Evolutionary conservation across 371 early-diverging fungal genomes (phyloP).

Genomic region (Chytridiales sp.): DNA sequence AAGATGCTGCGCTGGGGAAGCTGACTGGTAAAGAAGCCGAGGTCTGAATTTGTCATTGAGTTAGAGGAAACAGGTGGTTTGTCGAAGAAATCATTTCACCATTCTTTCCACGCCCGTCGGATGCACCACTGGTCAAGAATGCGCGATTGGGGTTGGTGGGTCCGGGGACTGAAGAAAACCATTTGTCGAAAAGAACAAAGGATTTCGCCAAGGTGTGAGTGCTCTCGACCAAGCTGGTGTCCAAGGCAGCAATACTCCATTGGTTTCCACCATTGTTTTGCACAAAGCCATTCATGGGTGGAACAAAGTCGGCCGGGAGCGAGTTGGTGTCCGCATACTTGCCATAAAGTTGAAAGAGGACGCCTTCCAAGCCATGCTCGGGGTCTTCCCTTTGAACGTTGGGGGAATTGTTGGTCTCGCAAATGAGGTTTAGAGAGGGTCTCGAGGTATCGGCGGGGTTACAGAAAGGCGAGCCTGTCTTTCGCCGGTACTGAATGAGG

Average conservation of each 20-base stretch:
- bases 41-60: background rate
- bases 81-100: too few relatives aligned
- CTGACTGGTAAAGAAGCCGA: conserved; percentile 2
- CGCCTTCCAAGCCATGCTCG: background rate
- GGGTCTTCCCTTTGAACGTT: conserved; percentile 3
- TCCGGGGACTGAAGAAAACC: conserved; percentile 32
- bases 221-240: conserved; percentile 11
- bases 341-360: background rate
- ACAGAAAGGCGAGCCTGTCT: conserved; percentile 3
- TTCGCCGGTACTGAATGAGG: conserved; percentile 9
- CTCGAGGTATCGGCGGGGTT: background rate
- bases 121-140: conserved; percentile 20
- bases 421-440: background rate
- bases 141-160: conserved; percentile 28
- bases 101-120: conserved; percentile 18
- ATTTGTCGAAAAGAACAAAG: conserved; percentile 25
- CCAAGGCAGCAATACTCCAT: conserved; percentile 13
- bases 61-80: too few relatives aligned
- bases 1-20: conserved; percentile 15
- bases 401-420: conserved; percentile 1
- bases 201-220: conserved; percentile 18
- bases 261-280: too few relatives aligned
- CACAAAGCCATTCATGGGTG: conserved; percentile 15
- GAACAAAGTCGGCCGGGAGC: background rate
- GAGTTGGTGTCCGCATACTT: background rate